These are phyloP conservation scores for Phytophthora sojae DNA, from an alignment of 352 stramenopile genomes.

Conservation along the genomic window DNA sequence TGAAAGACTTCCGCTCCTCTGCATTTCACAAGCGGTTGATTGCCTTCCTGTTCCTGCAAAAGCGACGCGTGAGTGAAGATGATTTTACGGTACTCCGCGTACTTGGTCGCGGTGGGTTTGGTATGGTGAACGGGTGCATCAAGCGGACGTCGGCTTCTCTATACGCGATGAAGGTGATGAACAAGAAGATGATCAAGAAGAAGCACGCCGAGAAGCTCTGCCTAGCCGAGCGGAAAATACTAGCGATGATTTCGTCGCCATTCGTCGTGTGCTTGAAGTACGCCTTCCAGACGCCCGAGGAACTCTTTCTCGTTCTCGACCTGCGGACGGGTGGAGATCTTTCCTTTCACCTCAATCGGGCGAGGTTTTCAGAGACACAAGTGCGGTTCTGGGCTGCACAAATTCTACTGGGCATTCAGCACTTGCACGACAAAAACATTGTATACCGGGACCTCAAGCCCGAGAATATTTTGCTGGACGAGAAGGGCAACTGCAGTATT, in stretches of 20 bases:
- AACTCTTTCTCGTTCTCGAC: constrained; percentile 97
- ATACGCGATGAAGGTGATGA: constrained; percentile 91
- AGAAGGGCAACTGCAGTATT: constrained; percentile 96
- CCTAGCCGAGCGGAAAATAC: constrained; percentile 78
- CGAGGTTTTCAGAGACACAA: constrained; percentile 71
- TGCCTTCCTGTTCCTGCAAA: constrained; percentile 93
- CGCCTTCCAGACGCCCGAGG: constrained; percentile 95
- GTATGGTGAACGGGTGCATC: constrained; percentile 97
- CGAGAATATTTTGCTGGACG: constrained; percentile 92
- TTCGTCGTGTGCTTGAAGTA: constrained; percentile 98
- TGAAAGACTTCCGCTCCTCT: constrained; percentile 84
- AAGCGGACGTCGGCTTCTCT: constrained; percentile 90
- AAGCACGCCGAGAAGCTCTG: constrained; percentile 91
- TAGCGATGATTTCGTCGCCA: constrained; percentile 78
- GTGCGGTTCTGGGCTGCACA: constrained; percentile 88
- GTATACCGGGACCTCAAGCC: constrained; percentile 92
- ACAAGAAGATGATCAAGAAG: constrained; percentile 91
- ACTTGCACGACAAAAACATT: constrained; percentile 92
- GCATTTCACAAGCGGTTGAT: constrained; percentile 84
- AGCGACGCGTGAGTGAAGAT: constrained; percentile 91
- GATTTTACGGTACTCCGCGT: constrained; percentile 97
- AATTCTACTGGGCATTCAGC: constrained; percentile 76
- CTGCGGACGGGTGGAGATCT: constrained; percentile 98
- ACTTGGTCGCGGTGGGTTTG: constrained; percentile 96
- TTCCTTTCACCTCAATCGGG: constrained; percentile 82